These are phyloP conservation scores for Hymenoscyphus albidus DNA, from an alignment of 2,329 filamentous ascomycete species.

Conservation along the genomic window DNA sequence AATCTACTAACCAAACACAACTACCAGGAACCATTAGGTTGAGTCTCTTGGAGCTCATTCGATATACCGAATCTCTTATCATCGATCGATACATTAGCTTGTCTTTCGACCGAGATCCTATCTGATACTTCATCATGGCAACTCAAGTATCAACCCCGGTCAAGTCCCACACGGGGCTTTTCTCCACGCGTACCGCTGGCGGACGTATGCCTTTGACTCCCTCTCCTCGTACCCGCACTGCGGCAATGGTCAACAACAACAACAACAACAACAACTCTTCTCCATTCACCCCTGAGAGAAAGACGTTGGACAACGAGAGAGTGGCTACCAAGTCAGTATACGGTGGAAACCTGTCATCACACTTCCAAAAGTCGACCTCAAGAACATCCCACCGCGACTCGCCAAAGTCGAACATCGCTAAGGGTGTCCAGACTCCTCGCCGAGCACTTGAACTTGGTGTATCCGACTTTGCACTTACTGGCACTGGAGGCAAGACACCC, in stretches of 20 bases:
- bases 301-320: slow-evolving; percentile 50
- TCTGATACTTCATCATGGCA: slow-evolving; percentile 64
- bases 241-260: slow-evolving; percentile 46
- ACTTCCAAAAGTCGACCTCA: slow-evolving; percentile 67
- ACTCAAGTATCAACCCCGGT: slow-evolving; percentile 83
- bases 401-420: slow-evolving; percentile 94
- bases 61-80: slow-evolving; percentile 37
- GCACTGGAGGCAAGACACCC: slow-evolving; percentile 71
- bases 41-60: slow-evolving; percentile 57
- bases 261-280: slow-evolving; percentile 66
- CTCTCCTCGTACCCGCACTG: slow-evolving; percentile 67
- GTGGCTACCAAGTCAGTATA: slow-evolving; percentile 66
- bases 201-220: slow-evolving; percentile 93
- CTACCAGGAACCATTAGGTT: slow-evolving; percentile 55
- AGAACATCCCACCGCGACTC: slow-evolving; percentile 75
- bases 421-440: slow-evolving; percentile 69
- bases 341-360: slow-evolving; percentile 72
- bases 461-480: slow-evolving; percentile 87
- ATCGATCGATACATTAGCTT: slow-evolving; percentile 47
- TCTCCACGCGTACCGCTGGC: slow-evolving; percentile 88
- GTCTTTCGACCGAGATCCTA: slow-evolving; percentile 44
- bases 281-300: slow-evolving; percentile 72
- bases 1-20: slow-evolving; percentile 44
- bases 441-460: slow-evolving; percentile 82
- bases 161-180: slow-evolving; percentile 91